A percentile compares a stretch with the other conserved stretches of the same genome.
Conservation (phyloP, 1,284 basidiomycete species). For the Lignosus rhinocerotis region DNA sequence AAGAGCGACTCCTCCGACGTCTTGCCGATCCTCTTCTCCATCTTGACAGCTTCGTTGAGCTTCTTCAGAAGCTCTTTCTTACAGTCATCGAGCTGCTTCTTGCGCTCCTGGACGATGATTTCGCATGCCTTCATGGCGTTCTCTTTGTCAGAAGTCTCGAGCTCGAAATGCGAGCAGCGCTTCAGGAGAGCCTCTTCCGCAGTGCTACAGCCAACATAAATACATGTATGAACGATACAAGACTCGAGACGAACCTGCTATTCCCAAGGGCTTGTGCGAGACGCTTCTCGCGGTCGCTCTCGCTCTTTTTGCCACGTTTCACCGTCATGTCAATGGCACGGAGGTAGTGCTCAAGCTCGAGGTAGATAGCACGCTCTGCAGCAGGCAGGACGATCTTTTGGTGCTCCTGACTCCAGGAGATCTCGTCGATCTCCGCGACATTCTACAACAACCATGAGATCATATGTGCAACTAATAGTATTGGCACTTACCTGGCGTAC, state of each 20-base stretch:
- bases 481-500: conserved; percentile 72
- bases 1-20: conserved; percentile 75
- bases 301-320: conserved; percentile 82
- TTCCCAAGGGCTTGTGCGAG: conserved; percentile 86
- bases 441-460: conserved; percentile 53
- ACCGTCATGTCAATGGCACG: conserved; percentile 88
- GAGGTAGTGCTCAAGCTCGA: conserved; percentile 94
- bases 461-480: background rate
- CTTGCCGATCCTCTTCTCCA: conserved; percentile 67
- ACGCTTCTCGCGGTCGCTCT: conserved; percentile 89
- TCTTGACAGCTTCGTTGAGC: conserved; percentile 64
- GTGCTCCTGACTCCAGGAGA: conserved; percentile 74
- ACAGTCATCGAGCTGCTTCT: conserved; percentile 78
- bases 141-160: conserved; percentile 70
- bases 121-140: conserved; percentile 92
- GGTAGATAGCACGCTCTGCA: conserved; percentile 92
- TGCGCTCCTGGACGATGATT: conserved; percentile 83
- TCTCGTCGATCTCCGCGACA: conserved; percentile 95
- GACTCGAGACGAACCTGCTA: conserved; percentile 64
- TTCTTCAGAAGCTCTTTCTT: conserved; percentile 70
- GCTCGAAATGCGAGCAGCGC: conserved; percentile 91
- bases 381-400: conserved; percentile 80
- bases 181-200: conserved; percentile 92
- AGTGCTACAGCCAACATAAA: conserved; percentile 46
- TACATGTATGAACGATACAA: background rate